These are phyloP conservation scores for Neurospora sp. DNA, from an alignment of 495 filamentous ascomycete genomes.

Conservation along the genomic window DNA sequence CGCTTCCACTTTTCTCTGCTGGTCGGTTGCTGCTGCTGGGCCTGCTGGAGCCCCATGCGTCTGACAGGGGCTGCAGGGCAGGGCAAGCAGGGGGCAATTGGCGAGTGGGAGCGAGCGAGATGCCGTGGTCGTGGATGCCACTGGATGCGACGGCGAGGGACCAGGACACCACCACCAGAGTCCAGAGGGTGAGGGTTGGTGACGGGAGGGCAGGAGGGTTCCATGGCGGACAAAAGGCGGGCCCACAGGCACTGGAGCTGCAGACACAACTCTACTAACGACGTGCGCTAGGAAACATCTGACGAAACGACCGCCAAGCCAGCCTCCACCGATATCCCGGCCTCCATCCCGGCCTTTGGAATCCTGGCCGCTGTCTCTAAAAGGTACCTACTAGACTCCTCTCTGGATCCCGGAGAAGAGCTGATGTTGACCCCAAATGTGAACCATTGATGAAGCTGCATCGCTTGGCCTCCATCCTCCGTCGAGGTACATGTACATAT, in stretches of 20 bases:
- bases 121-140: neutral
- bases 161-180: neutral
- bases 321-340: neutral
- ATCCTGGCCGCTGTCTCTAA: neutral
- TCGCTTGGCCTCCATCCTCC: neutral
- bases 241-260: neutral
- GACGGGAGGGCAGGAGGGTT: neutral
- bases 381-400: neutral
- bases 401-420: neutral
- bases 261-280: constrained; percentile 1
- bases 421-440: neutral
- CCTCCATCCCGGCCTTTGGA: neutral
- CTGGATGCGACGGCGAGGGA: neutral
- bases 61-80: neutral
- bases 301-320: constrained; percentile 9
- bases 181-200: neutral
- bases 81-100: neutral
- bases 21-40: neutral
- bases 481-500: neutral
- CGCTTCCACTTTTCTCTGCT: neutral
- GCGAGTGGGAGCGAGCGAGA: neutral
- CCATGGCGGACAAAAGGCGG: neutral
- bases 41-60: neutral
- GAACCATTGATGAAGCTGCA: neutral
- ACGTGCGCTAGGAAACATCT: constrained; percentile 9